Evolutionary conservation across 495 filamentous ascomycete species (phyloP), one percentile per base, ranked within the genome.

Genomic region (Xylaria grammica): DNA sequence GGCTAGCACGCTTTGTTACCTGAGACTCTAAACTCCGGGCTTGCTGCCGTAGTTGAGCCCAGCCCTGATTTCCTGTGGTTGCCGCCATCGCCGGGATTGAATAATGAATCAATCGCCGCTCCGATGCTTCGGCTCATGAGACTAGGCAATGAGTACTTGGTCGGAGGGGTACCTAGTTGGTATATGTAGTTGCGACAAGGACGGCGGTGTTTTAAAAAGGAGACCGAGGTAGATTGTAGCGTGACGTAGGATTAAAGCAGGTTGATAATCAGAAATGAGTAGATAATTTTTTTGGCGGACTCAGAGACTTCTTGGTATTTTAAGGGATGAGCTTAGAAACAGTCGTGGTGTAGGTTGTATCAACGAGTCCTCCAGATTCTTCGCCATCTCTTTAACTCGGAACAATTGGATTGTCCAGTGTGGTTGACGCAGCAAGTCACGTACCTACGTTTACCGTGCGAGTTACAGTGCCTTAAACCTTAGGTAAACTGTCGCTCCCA

Each of bases 11-110:
- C 27, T 17, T 48, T 36, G 10, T 67, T 85, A 97, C 95, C 84
- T 99, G 96, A 63, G 91, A 92, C 76, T 99, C 96, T 64, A 98
- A 82, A 22, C 89, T 86, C 68, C 96, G 85, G 56, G 93, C 91
- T 77, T 98, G 95, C 77, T 97, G 93, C 67, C 95, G 90, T 59
- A 99, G 87, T 80, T 97, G 95, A 66, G 93, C 89, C 95, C 95
- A 99, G 74, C 92, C 93, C 60, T 89, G 75, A 46, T 77, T 90
- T 66, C 91, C 86, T 26, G 91, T 90, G 52, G 91, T 79, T 51
- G 87, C 83, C 34, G 91, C 85, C 92, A 95, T 95, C 45, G 63
- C 62, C 46, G 51, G 48, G 13, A 62, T 24, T 30, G 38, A 56
- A 36, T 36, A 36, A n/a, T n/a, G 10, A 38, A 45, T 46, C 3